Evolutionary conservation across 495 filamentous ascomycete species (phyloP), one percentile per base, ranked within the genome.

Genomic region (Penicilliopsis zonata): DNA sequence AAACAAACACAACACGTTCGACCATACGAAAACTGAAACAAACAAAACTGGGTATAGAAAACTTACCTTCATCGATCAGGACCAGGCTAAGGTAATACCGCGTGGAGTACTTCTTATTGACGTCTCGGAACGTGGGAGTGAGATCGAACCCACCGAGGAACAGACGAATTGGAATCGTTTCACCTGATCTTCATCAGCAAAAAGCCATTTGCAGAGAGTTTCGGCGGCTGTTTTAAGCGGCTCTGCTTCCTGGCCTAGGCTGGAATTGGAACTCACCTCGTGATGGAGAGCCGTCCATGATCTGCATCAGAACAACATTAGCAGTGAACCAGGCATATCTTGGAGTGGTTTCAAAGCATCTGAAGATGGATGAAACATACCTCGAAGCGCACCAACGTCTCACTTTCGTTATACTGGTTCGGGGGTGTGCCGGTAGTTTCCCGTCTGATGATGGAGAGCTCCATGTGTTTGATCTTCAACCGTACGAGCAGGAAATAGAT

Each of bases 401-500:
- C 90, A 58, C 86, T 94, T 67, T 99, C 90, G 55, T 99, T 96
- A 55, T 99, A 99, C 54, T 99, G 92, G 59, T 99, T 99, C n/a
- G 90, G 90, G n/a, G 90, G 82, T 2, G 83, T 86, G 12, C 90
- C 90, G 5, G 90, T 96, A 4, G 90, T 96, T 61, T 99, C 90
- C 40, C 90, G 70, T 43, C 90, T 76, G 51, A 99, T 99, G 44
- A 99, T 99, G 38, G 83, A 90, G 30, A 99, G 61, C 65, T 99
- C 90, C 90, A 99, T 99, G 57, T 99, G 92, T 64, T 95, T 94
- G 57, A 99, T 99, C 75, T 99, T 99, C 52, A 99, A 69, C 51
- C 90, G 77, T 40, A 99, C 90, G 16, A 99, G 70, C 42, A 99
- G 64, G 65, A 99, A 99, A 67, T 96, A 99, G 69, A 99, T 99